These are phyloP conservation scores for Rhodotorula sp. DNA, from an alignment of 1,284 basidiomycete species.

Conservation along the genomic window DNA sequence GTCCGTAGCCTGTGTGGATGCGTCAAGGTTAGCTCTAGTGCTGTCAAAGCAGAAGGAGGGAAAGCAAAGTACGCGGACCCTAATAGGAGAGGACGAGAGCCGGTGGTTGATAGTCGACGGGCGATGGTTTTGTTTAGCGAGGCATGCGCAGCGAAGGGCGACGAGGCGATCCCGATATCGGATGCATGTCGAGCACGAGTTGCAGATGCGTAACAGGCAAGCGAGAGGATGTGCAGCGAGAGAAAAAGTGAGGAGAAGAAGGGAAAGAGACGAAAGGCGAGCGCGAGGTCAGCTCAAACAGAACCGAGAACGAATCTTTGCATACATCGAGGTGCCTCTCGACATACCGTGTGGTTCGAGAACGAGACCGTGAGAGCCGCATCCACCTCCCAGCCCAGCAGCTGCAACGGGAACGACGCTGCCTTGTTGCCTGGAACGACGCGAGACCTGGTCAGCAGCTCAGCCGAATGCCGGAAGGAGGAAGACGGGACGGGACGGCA, in stretches of 20 bases:
- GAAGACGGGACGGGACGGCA: background rate
- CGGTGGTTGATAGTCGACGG: slow-evolving; percentile 2
- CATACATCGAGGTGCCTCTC: background rate
- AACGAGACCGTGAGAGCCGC: slow-evolving; percentile 88
- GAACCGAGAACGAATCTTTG: background rate
- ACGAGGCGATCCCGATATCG: background rate
- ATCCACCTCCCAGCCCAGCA: slow-evolving; percentile 94
- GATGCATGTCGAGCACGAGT: background rate
- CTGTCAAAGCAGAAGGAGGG: background rate
- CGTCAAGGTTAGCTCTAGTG: slow-evolving; percentile 3
- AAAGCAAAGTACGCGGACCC: slow-evolving; percentile 35
- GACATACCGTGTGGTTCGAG: slow-evolving; percentile 79
- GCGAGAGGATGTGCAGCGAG: background rate
- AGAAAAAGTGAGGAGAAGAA: background rate
- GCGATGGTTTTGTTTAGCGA: background rate
- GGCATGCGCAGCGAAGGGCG: background rate
- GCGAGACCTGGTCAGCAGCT: background rate
- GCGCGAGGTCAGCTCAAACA: slow-evolving; percentile 1
- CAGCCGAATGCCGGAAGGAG: background rate
- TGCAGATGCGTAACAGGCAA: no score
- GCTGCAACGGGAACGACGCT: slow-evolving; percentile 91
- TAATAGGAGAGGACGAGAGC: background rate
- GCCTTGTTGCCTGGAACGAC: slow-evolving; percentile 63
- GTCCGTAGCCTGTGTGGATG: slow-evolving; percentile 46
- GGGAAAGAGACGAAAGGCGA: slow-evolving; percentile 9